phyloP scores from a whole-genome alignment of 768 basidiomycete genomes.

The Kwoniella pini region DNA sequence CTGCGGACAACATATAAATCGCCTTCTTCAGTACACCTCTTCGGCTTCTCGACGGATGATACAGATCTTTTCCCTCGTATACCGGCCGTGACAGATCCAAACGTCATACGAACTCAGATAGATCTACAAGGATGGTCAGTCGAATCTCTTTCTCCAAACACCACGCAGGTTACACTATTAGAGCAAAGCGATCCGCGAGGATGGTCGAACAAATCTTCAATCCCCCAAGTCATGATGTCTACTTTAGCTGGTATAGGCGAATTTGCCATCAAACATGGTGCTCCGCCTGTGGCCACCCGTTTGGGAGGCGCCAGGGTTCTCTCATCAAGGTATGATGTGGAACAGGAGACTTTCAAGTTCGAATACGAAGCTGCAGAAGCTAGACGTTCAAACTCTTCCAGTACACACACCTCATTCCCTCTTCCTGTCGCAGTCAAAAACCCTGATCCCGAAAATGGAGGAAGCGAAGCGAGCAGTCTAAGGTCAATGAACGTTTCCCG shows the following conservation, averaged over 20 bases:
- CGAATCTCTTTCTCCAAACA: constrained; percentile 89
- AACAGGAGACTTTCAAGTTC: constrained; percentile 73
- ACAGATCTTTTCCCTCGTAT: constrained; percentile 72
- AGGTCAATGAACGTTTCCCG: constrained; percentile 36
- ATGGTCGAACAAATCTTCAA: constrained; percentile 91
- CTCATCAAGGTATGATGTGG: constrained; percentile 80
- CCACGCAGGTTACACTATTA: constrained; percentile 85
- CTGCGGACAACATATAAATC: constrained; percentile 97
- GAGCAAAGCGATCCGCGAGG: constrained; percentile 98
- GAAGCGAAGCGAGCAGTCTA: constrained; percentile 30
- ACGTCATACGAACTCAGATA: constrained; percentile 88
- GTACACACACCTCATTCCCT: constrained; percentile 45
- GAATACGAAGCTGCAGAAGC: constrained; percentile 65
- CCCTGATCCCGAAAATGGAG: constrained; percentile 60
- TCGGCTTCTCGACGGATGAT: constrained; percentile 91
- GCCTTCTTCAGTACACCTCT: constrained; percentile 88
- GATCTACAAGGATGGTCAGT: constrained; percentile 99
- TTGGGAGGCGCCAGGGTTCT: constrained; percentile 72
- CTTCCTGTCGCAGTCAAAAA: constrained; percentile 39
- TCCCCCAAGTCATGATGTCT: constrained; percentile 90
- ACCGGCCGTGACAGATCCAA: constrained; percentile 67
- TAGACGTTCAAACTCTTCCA: constrained; percentile 55
- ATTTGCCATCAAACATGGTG: constrained; percentile 91
- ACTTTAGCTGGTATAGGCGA: constrained; percentile 89
- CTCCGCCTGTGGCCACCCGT: constrained; percentile 86